Evolutionary conservation across 495 filamentous ascomycete species (phyloP).

Genomic region (Xylaria bambusicola): DNA sequence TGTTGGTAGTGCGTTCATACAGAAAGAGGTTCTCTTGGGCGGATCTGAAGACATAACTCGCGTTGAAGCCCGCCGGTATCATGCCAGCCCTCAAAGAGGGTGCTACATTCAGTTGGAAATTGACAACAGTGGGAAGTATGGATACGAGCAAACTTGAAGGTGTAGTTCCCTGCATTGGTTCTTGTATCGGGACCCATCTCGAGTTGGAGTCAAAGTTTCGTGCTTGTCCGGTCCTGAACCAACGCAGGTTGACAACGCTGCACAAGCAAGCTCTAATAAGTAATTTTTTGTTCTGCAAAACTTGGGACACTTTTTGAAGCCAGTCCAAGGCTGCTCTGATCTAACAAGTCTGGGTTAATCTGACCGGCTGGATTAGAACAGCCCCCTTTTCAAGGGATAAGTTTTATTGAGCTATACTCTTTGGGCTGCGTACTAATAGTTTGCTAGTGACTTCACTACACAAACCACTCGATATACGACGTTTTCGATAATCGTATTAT

Average conservation of each 20-base stretch:
- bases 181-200: constrained; percentile 74
- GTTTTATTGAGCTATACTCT: constrained; percentile 45
- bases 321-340: constrained; percentile 48
- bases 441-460: too few relatives aligned
- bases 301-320: constrained; percentile 44
- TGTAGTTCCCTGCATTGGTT: constrained; percentile 10
- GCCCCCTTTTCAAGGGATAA: constrained; percentile 69
- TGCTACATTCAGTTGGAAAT: constrained; percentile 24
- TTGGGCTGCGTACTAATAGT: too few relatives aligned
- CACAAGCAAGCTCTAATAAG: constrained; percentile 21
- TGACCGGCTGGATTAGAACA: constrained; percentile 44
- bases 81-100: constrained; percentile 43
- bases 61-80: constrained; percentile 41
- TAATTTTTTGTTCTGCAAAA: constrained; percentile 28
- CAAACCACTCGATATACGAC: too few relatives aligned
- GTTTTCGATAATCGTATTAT: too few relatives aligned
- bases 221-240: constrained; percentile 68
- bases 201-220: constrained; percentile 96
- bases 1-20: constrained; percentile 76
- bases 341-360: background rate
- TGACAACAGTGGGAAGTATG: constrained; percentile 16
- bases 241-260: constrained; percentile 23
- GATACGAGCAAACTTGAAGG: constrained; percentile 16
- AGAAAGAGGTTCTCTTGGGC: constrained; percentile 54
- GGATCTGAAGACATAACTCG: constrained; percentile 35